Conservation (phyloP, 2,329 filamentous ascomycete genomes). For the Xylaria digitata region DNA sequence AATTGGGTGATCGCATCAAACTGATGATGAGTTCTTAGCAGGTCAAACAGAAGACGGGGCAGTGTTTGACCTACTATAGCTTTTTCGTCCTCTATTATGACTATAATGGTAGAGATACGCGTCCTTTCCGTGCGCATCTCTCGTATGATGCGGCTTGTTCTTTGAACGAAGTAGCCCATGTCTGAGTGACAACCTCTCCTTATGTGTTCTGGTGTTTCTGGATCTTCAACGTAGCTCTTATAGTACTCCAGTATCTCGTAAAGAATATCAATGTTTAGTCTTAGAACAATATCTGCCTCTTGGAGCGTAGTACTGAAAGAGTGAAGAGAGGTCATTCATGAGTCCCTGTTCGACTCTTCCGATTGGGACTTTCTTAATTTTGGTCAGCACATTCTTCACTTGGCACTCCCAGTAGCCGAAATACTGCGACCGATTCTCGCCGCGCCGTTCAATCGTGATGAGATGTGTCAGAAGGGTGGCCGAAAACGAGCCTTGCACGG, state of each 20-base stretch:
- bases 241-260: background rate
- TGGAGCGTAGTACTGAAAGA: conserved; percentile 1
- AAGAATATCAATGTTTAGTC: background rate
- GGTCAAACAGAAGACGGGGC: background rate
- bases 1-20: conserved; percentile 3
- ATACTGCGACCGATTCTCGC: conserved; percentile 7
- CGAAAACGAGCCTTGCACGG: conserved; percentile 2
- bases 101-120: background rate
- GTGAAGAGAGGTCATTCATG: background rate
- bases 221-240: background rate
- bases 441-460: conserved; percentile 8
- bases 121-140: background rate
- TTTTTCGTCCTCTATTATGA: background rate
- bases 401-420: conserved; percentile 2
- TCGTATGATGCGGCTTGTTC: conserved; percentile 2
- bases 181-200: background rate
- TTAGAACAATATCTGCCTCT: background rate
- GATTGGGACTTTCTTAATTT: conserved; percentile 5
- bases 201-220: background rate
- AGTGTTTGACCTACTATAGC: background rate
- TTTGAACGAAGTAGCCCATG: background rate
- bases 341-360: conserved; percentile 1
- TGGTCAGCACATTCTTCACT: conserved; percentile 9
- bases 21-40: background rate
- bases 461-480: conserved; percentile 1